Percentiles rank a stretch among this genome's conserved stretches.
These are phyloP conservation scores for Lithospermum erythrorhizon DNA, from an alignment of 257 asterid species.

Conservation along the genomic window DNA sequence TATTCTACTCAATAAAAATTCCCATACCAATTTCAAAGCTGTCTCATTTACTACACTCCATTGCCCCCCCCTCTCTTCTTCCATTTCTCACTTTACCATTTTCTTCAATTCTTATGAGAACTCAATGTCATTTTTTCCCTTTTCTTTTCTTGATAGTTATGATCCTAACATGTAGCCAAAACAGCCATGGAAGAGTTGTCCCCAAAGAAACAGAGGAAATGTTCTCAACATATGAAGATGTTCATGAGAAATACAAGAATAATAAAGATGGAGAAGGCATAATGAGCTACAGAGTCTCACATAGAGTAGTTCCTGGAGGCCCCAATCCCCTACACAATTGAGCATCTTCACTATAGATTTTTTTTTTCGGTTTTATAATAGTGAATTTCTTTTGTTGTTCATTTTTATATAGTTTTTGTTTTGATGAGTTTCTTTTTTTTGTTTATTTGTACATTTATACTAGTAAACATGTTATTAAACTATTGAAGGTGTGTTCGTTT, in stretches of 20 bases:
- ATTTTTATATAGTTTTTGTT: neutral
- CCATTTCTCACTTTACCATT: neutral
- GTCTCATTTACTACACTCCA: neutral
- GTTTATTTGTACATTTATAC: no score
- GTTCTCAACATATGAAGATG: neutral
- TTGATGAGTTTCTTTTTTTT: no score
- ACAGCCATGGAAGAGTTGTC: conserved; percentile 6
- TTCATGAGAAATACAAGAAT: neutral
- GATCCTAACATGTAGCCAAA: conserved; percentile 14
- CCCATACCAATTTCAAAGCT: neutral
- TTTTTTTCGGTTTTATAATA: neutral
- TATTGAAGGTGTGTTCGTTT: no score
- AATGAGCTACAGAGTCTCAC: neutral
- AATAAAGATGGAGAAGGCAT: neutral
- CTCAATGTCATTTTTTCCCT: neutral
- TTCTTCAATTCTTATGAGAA: neutral
- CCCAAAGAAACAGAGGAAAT: neutral
- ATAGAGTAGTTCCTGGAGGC: neutral
- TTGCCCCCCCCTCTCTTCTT: neutral
- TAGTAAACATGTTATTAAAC: no score
- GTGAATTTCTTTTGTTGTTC: neutral
- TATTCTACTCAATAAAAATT: neutral
- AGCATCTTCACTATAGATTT: neutral
- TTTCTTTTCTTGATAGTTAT: neutral
- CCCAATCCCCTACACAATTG: neutral